Percentiles rank a stretch among this genome's conserved stretches.
Evolutionary conservation across 169 alveolate genomes (phyloP).

Genomic region (Plasmodium fragile): DNA sequence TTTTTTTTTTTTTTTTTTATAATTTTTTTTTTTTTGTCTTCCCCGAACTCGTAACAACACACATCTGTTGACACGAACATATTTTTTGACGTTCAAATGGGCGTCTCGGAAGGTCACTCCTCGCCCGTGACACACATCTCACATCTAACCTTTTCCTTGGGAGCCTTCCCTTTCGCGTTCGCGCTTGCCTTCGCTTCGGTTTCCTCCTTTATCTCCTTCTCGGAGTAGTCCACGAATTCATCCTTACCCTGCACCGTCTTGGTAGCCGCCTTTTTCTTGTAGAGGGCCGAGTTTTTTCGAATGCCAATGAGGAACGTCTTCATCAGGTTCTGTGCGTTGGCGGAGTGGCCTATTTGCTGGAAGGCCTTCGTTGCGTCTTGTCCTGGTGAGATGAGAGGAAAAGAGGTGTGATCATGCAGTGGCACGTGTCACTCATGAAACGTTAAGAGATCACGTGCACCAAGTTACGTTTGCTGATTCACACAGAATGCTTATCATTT

Average conservation of each 20-base stretch:
- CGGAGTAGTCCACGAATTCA: conserved; percentile 54
- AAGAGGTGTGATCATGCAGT: not conserved
- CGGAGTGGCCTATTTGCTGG: conserved; percentile 55
- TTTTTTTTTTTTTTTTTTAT: conserved; percentile 8
- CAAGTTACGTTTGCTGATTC: not conserved
- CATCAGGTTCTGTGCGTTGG: conserved; percentile 60
- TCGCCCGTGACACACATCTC: not conserved
- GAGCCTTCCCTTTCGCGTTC: not conserved
- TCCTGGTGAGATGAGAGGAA: conserved; percentile 26
- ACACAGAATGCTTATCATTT: no score
- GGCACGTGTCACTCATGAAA: not conserved
- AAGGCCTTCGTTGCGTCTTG: conserved; percentile 71
- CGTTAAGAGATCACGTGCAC: not conserved
- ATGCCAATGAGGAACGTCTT: conserved; percentile 56
- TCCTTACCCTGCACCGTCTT: conserved; percentile 34
- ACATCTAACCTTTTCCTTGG: not conserved
- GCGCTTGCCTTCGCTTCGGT: not conserved
- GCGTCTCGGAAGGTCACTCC: not conserved
- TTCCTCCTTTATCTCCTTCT: conserved; percentile 33
- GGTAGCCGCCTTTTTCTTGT: conserved; percentile 26
- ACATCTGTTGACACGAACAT: not conserved
- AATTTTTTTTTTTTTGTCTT: not conserved
- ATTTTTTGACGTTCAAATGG: not conserved
- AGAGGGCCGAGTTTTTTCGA: conserved; percentile 22
- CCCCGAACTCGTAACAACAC: not conserved